Percentiles rank a stretch among this genome's conserved stretches.
Evolutionary conservation across 345 rosid species (phyloP).

Genomic region (Angophora floribunda): DNA sequence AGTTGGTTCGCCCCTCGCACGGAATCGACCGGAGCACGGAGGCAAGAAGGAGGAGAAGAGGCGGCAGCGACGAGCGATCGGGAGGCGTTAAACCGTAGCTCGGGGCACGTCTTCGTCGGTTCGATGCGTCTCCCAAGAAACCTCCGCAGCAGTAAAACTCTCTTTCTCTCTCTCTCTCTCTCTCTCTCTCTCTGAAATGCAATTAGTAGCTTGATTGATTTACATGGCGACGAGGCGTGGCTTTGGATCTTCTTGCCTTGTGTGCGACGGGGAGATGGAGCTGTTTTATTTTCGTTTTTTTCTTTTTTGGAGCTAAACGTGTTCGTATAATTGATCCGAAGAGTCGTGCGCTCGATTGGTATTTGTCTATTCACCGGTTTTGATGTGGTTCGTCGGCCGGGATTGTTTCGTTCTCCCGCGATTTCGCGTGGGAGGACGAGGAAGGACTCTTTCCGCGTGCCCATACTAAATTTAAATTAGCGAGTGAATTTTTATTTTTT

Average conservation of each 20-base stretch:
- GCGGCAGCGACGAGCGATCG: neutral
- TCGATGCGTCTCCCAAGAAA: neutral
- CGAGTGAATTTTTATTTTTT: neutral
- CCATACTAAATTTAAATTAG: neutral
- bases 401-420: neutral
- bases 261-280: neutral
- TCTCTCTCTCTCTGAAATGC: neutral
- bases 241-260: neutral
- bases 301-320: neutral
- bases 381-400: neutral
- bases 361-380: neutral
- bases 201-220: neutral
- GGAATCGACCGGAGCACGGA: neutral
- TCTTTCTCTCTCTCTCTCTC: neutral
- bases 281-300: neutral
- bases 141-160: neutral
- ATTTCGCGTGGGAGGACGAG: neutral
- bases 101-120: neutral
- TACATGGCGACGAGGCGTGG: neutral
- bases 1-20: neutral
- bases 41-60: neutral
- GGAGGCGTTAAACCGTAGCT: neutral
- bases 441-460: neutral
- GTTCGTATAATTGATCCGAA: neutral
- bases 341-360: neutral